phyloP scores from a whole-genome alignment of 192 early-diverging fungal genomes.

The Coemansia sp. region DNA sequence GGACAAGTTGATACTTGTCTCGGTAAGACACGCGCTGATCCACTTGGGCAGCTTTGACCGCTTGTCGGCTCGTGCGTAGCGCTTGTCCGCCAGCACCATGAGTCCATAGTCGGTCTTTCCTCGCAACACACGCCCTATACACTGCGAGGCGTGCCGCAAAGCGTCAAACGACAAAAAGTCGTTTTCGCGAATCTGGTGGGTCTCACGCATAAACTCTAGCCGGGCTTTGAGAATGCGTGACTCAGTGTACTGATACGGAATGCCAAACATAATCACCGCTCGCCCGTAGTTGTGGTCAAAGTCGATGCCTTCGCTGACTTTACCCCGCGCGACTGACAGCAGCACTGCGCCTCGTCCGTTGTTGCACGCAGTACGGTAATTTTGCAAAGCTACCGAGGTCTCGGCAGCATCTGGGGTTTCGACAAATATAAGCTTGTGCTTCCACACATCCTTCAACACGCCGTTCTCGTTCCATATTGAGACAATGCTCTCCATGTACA shows the following conservation, averaged over 20 bases:
- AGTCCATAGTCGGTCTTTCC: constrained; percentile 99
- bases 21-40: constrained; percentile 87
- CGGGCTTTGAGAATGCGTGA: constrained; percentile 91
- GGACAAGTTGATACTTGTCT: constrained; percentile 84
- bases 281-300: constrained; percentile 99
- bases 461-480: constrained; percentile 98
- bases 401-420: constrained; percentile 99
- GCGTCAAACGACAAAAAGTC: constrained; percentile 99
- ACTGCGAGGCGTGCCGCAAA: constrained; percentile 97
- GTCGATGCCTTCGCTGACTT: constrained; percentile 99
- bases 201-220: constrained; percentile 91
- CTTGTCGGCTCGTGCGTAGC: constrained; percentile 93
- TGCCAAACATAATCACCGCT: constrained; percentile 98
- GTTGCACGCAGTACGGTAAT: constrained; percentile 91
- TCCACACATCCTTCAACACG: constrained; percentile 89
- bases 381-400: constrained; percentile 90
- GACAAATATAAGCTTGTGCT: constrained; percentile 97
- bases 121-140: constrained; percentile 92
- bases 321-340: constrained; percentile 95
- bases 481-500: constrained; percentile 99
- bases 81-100: constrained; percentile 98
- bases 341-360: constrained; percentile 98
- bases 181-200: constrained; percentile 92
- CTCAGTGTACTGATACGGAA: constrained; percentile 99
- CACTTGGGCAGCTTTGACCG: constrained; percentile 94